These are phyloP conservation scores for Penicillium turbatum DNA, from an alignment of 495 filamentous ascomycete genomes.

Conservation along the genomic window DNA sequence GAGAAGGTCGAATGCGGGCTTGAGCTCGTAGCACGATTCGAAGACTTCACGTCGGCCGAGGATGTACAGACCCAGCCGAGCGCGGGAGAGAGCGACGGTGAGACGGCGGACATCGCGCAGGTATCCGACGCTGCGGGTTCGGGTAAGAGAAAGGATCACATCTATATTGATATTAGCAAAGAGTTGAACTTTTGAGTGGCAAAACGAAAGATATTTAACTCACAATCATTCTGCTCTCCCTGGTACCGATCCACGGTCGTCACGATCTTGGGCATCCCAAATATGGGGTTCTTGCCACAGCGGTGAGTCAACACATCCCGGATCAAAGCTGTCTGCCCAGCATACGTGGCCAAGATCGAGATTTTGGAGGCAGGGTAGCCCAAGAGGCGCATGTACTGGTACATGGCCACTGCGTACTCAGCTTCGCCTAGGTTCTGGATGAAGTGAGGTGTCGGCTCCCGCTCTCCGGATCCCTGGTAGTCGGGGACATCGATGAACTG, in stretches of 20 bases:
- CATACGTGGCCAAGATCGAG: constrained; percentile 88
- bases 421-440: constrained; percentile 97
- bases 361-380: constrained; percentile 93
- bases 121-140: constrained; percentile 87
- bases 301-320: constrained; percentile 83
- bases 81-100: constrained; percentile 94
- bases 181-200: not conserved
- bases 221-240: constrained; percentile 98
- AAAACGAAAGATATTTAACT: constrained; percentile 34
- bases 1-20: constrained; percentile 76
- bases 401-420: constrained; percentile 93
- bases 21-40: constrained; percentile 80
- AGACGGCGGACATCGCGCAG: constrained; percentile 89
- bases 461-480: constrained; percentile 87
- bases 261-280: constrained; percentile 86
- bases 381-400: constrained; percentile 94
- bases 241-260: constrained; percentile 98
- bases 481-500: constrained; percentile 96
- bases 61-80: constrained; percentile 87
- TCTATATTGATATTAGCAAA: constrained; percentile 46
- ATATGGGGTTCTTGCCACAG: constrained; percentile 76
- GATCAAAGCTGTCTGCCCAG: constrained; percentile 89
- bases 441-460: constrained; percentile 91
- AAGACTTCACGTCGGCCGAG: constrained; percentile 88
- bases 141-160: constrained; percentile 85